A percentile compares a stretch with the other conserved stretches of the same genome.
Evolutionary conservation across 1,284 basidiomycete genomes (phyloP).

Genomic region (Hymenochaete sp.): DNA sequence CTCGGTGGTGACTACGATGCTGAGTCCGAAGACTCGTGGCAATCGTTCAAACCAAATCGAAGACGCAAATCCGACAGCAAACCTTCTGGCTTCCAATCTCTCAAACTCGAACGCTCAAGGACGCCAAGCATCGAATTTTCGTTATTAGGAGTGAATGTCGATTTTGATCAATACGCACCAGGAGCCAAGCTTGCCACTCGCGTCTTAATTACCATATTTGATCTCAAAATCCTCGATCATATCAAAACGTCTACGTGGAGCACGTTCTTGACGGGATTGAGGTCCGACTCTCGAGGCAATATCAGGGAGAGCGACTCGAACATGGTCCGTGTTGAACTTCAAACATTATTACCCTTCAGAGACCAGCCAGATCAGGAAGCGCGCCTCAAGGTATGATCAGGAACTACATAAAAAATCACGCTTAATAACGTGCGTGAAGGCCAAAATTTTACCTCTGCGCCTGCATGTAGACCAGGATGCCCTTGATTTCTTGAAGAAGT

Average conservation of each 20-base stretch:
- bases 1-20: slow-evolving; percentile 63
- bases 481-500: slow-evolving; percentile 94
- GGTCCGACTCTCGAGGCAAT: slow-evolving; percentile 76
- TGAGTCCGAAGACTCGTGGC: slow-evolving; percentile 76
- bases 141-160: slow-evolving; percentile 55
- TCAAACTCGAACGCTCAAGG: slow-evolving; percentile 62
- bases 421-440: slow-evolving; percentile 36
- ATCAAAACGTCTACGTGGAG: slow-evolving; percentile 98
- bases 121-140: slow-evolving; percentile 80
- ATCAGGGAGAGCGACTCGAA: slow-evolving; percentile 82
- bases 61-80: slow-evolving; percentile 32
- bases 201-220: slow-evolving; percentile 54
- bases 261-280: slow-evolving; percentile 86
- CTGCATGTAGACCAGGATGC: slow-evolving; percentile 98
- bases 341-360: slow-evolving; percentile 61
- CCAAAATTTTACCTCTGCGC: slow-evolving; percentile 81
- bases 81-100: slow-evolving; percentile 34
- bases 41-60: slow-evolving; percentile 44
- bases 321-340: slow-evolving; percentile 86
- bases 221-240: slow-evolving; percentile 90
- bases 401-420: no score
- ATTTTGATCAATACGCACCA: slow-evolving; percentile 57
- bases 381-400: slow-evolving; percentile 60
- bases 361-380: slow-evolving; percentile 68
- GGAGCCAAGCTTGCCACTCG: slow-evolving; percentile 54